Conservation (phyloP, 2,329 filamentous ascomycete species). For the Aureobasidium melanogenum region DNA sequence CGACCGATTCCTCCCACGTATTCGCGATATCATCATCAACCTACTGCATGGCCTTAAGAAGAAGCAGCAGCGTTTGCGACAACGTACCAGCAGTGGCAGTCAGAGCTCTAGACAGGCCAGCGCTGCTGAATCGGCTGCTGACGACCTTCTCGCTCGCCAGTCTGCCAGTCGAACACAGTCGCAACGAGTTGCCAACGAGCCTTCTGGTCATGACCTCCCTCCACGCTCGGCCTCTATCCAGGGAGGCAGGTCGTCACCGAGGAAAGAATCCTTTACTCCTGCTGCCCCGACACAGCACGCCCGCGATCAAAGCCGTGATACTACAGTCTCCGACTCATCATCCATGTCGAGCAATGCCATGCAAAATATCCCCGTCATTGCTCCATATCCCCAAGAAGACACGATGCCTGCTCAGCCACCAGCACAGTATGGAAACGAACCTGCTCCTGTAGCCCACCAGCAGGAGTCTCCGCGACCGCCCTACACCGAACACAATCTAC, state of each 20-base stretch:
- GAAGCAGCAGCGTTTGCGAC: slow-evolving; percentile 81
- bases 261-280: slow-evolving; percentile 30
- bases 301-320: slow-evolving; percentile 22
- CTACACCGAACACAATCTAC: slow-evolving; percentile 34
- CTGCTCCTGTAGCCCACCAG: background rate
- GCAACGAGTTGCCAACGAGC: slow-evolving; percentile 34
- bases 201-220: slow-evolving; percentile 32
- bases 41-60: slow-evolving; percentile 90
- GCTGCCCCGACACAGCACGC: slow-evolving; percentile 24
- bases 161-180: slow-evolving; percentile 32
- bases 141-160: slow-evolving; percentile 30
- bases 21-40: slow-evolving; percentile 98
- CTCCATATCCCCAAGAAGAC: slow-evolving; percentile 61
- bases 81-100: slow-evolving; percentile 31
- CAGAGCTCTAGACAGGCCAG: slow-evolving; percentile 33
- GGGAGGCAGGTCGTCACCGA: slow-evolving; percentile 35
- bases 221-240: slow-evolving; percentile 39
- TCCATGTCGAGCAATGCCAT: slow-evolving; percentile 65
- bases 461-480: slow-evolving; percentile 12
- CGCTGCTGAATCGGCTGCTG: slow-evolving; percentile 38
- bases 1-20: slow-evolving; percentile 85
- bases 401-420: slow-evolving; percentile 34
- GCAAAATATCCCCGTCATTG: slow-evolving; percentile 66
- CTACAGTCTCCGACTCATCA: slow-evolving; percentile 48
- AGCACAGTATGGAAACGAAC: slow-evolving; percentile 10